These are phyloP conservation scores for Boletales sp. DNA, from an alignment of 768 basidiomycete species.

Conservation along the genomic window DNA sequence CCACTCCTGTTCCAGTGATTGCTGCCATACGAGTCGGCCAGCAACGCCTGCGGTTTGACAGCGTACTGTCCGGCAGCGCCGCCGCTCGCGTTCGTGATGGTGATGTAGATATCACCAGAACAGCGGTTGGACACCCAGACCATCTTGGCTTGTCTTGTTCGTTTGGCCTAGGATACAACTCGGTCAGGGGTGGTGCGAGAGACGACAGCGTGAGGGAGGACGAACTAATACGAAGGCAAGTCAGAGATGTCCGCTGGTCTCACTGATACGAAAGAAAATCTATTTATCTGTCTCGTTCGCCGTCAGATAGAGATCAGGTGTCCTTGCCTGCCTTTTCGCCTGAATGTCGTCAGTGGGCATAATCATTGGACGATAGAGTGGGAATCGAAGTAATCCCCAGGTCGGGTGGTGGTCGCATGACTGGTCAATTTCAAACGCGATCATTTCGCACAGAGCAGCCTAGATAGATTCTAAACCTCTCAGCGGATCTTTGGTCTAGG, in stretches of 20 bases:
- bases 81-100: conserved; percentile 7
- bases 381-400: too few species aligned
- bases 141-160: not conserved
- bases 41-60: not conserved
- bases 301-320: not conserved
- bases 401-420: too few species aligned
- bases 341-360: too few species aligned
- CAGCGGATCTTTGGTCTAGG: too few species aligned
- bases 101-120: not conserved
- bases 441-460: too few species aligned
- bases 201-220: not conserved
- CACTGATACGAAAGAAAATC: not conserved
- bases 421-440: too few species aligned
- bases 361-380: not conserved
- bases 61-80: conserved; percentile 1
- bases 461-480: too few species aligned
- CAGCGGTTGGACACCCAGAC: conserved; percentile 18
- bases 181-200: not conserved
- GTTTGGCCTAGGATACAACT: too few species aligned
- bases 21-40: not conserved
- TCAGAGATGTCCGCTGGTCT: not conserved
- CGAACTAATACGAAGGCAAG: not conserved
- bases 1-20: conserved; percentile 10
- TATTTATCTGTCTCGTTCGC: not conserved
- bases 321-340: too few species aligned